Percentiles rank a stretch among this genome's conserved stretches.
Evolutionary conservation across 2,329 filamentous ascomycete species (phyloP).

Genomic region (Colletotrichum magnum): DNA sequence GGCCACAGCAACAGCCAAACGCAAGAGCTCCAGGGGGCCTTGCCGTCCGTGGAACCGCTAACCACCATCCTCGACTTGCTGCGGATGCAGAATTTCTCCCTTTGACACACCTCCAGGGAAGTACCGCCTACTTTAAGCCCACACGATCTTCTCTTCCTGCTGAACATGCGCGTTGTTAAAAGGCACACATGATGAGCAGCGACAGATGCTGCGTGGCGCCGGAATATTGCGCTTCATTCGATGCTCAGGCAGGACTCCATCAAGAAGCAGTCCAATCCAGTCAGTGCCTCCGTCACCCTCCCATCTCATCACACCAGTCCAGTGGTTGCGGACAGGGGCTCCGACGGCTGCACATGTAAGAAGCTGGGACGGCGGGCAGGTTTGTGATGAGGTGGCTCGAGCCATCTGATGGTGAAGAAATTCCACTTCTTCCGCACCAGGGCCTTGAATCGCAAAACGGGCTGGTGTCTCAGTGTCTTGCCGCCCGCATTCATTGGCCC

Average conservation of each 20-base stretch:
- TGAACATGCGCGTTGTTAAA: not conserved
- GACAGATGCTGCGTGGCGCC: no score
- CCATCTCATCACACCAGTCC: conserved; percentile 14
- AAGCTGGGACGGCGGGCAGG: conserved; percentile 12
- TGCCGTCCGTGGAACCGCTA: conserved; percentile 26
- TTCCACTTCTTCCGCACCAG: conserved; percentile 31
- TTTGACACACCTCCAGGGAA: conserved; percentile 15
- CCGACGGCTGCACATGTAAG: conserved; percentile 7
- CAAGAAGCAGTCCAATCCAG: conserved; percentile 24
- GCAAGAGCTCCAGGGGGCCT: conserved; percentile 21
- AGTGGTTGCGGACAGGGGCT: not conserved
- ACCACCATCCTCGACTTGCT: conserved; percentile 7
- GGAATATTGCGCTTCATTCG: not conserved
- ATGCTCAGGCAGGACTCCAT: not conserved
- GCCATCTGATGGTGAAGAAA: conserved; percentile 31
- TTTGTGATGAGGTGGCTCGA: conserved; percentile 23
- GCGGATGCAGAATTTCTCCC: conserved; percentile 11
- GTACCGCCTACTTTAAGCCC: conserved; percentile 21
- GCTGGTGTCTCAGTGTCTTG: conserved; percentile 41
- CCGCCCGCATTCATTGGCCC: conserved; percentile 28
- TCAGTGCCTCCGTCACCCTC: conserved; percentile 17
- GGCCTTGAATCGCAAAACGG: conserved; percentile 39
- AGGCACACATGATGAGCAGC: no score
- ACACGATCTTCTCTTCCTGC: not conserved
- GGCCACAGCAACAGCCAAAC: conserved; percentile 28